These are phyloP conservation scores for Pseudozyma hubeiensis DNA, from an alignment of 1,284 basidiomycete species.

Conservation along the genomic window DNA sequence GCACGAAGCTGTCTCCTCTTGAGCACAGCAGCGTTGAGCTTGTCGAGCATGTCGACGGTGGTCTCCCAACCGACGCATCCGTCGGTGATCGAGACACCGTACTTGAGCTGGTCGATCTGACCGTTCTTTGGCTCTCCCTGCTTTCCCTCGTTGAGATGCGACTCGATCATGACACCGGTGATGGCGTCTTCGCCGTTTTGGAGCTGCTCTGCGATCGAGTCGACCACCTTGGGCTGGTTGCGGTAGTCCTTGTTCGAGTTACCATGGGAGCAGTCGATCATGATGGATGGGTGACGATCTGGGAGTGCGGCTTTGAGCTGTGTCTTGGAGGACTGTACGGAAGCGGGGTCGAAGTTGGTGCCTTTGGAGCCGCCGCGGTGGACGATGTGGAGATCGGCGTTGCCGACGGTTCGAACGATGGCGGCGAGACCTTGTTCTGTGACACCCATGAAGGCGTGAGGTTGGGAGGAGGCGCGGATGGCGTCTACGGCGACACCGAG, in stretches of 20 bases:
- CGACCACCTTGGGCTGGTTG: slow-evolving; percentile 73
- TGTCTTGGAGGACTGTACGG: slow-evolving; percentile 82
- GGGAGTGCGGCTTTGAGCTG: slow-evolving; percentile 71
- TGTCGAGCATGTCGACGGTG: slow-evolving; percentile 72
- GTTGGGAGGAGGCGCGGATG: slow-evolving; percentile 62
- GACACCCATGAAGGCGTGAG: slow-evolving; percentile 68
- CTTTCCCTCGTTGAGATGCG: slow-evolving; percentile 79
- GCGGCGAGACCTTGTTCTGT: slow-evolving; percentile 77
- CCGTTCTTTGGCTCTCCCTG: slow-evolving; percentile 68
- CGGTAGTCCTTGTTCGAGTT: slow-evolving; percentile 68
- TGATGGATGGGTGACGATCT: slow-evolving; percentile 60
- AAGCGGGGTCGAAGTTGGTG: slow-evolving; percentile 75
- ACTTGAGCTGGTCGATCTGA: slow-evolving; percentile 58
- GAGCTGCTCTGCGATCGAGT: slow-evolving; percentile 82
- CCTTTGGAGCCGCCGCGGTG: slow-evolving; percentile 67
- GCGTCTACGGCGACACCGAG: slow-evolving; percentile 68
- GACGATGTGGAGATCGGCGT: slow-evolving; percentile 71
- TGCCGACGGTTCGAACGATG: slow-evolving; percentile 94
- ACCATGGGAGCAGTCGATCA: slow-evolving; percentile 68
- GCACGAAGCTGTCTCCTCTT: slow-evolving; percentile 29
- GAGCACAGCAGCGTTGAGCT: slow-evolving; percentile 64
- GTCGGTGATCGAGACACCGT: slow-evolving; percentile 69
- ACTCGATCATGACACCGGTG: slow-evolving; percentile 97
- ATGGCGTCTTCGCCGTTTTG: slow-evolving; percentile 80
- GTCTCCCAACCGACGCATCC: slow-evolving; percentile 90